Percentiles rank a stretch among this genome's conserved stretches.
These are phyloP conservation scores for Podaxis sp. DNA, from an alignment of 768 basidiomycete species.

Conservation along the genomic window DNA sequence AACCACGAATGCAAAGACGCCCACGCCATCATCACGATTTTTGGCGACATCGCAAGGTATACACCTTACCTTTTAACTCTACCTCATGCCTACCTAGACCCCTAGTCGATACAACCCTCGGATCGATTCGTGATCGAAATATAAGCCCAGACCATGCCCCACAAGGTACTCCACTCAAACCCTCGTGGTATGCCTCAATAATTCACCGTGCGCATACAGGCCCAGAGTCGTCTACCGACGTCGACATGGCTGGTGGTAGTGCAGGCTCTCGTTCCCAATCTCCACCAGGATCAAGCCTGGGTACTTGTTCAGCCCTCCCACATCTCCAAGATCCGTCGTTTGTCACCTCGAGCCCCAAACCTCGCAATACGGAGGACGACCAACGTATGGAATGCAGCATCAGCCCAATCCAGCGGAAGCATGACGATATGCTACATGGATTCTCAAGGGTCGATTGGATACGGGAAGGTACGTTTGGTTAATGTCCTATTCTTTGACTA, in stretches of 20 bases:
- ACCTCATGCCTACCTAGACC: not conserved
- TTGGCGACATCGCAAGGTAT: not conserved
- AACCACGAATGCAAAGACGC: not conserved
- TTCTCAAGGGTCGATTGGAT: not conserved
- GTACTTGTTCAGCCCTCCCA: not conserved
- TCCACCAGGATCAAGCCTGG: not conserved
- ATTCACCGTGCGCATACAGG: not conserved
- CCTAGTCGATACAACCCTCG: not conserved
- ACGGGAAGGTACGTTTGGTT: not conserved
- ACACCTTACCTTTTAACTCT: not conserved
- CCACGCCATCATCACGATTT: not conserved
- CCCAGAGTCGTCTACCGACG: not conserved
- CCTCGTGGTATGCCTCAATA: not conserved
- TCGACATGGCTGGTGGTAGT: not conserved
- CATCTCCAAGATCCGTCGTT: not conserved
- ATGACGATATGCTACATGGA: not conserved
- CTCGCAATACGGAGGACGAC: not conserved
- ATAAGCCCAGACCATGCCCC: not conserved
- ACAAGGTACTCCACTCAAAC: not conserved
- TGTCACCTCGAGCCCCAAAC: not conserved
- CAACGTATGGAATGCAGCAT: not conserved
- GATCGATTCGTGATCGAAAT: not conserved
- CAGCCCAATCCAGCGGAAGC: not conserved
- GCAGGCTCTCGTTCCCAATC: not conserved
- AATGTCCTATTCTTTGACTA: not conserved